Evolutionary conservation across 2,329 filamentous ascomycete species (phyloP), one percentile per base, ranked within the genome.

Genomic region (Stemphylium vesicarium): DNA sequence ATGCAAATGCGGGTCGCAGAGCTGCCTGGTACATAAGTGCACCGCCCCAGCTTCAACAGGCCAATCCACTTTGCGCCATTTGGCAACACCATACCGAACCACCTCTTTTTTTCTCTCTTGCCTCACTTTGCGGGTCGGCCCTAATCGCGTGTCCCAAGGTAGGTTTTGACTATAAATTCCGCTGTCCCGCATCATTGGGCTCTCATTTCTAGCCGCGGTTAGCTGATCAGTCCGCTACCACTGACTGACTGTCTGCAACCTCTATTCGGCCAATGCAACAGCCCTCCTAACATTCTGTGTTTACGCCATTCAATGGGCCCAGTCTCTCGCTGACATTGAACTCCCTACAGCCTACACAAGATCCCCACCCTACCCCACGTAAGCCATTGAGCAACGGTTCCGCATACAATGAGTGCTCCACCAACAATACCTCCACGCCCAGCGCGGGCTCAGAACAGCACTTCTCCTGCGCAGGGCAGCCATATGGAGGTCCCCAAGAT

Each of bases 401-500:
- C 52, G 59, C 16, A 67, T 65, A 76, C 62, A 64, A 81, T 81
- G 79, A 78, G 84, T 65, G 79, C 80, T 51, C 67, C 63, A 53
- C 70, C 87, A 36, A 78, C 77, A 63, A 79, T 90, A 63, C 87
- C 87, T 58, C 86, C 86, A 62, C 85, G 87, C 59, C 87, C 87
- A 48, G 74, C 81, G 63, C 82, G 85, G 69, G 79, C 80, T 37
- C 78, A 82, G 61, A 78, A 81, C 47, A 75, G 76, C 57, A 70
- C 60, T 36, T 76, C 37, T 66, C 75, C 51, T 64, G 78, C 49
- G 64, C 77, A 49, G 65, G 77, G 53, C 65, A 77, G 53, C 66
- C 77, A 76, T 49, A 75, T 79, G 59, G 83, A 86, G 38, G 77
- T 85, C 37, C 92, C 93, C 57, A 85, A 85, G 69, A 83, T 96